Evolutionary conservation across 768 basidiomycete genomes (phyloP).

Genomic region (Boletus reticulatus): DNA sequence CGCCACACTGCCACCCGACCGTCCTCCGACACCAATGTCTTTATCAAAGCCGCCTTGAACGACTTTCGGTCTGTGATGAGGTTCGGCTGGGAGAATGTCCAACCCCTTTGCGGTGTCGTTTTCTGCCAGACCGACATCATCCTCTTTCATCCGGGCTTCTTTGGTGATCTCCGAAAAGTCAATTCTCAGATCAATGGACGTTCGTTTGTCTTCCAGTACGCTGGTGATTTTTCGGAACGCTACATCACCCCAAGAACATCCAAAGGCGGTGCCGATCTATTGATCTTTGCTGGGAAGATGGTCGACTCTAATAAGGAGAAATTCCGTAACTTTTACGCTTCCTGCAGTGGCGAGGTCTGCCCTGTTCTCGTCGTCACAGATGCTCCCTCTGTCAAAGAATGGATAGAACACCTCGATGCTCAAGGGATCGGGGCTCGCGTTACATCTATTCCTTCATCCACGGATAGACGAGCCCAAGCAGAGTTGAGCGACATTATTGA

Average conservation of each 20-base stretch:
- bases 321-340: conserved; percentile 13
- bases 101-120: conserved; percentile 15
- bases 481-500: conserved; percentile 13
- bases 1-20: conserved; percentile 14
- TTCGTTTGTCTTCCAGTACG: conserved; percentile 21
- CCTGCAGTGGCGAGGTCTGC: conserved; percentile 23
- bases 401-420: conserved; percentile 7
- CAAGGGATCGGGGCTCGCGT: conserved; percentile 17
- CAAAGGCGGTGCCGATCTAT: conserved; percentile 25
- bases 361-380: conserved; percentile 24
- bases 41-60: conserved; percentile 26
- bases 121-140: conserved; percentile 15
- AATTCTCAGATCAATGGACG: conserved; percentile 23
- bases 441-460: background rate
- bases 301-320: conserved; percentile 6
- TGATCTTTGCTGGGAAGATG: conserved; percentile 20
- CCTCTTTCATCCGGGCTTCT: conserved; percentile 12
- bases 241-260: conserved; percentile 16
- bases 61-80: conserved; percentile 28
- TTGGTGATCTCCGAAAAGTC: conserved; percentile 18
- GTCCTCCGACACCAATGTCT: conserved; percentile 14
- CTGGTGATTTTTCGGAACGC: conserved; percentile 13
- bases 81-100: conserved; percentile 24
- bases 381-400: background rate
- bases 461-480: background rate